Base-by-base conservation (phyloP, 176 grass and related monocot species). In the Ensete ventricosum region DNA sequence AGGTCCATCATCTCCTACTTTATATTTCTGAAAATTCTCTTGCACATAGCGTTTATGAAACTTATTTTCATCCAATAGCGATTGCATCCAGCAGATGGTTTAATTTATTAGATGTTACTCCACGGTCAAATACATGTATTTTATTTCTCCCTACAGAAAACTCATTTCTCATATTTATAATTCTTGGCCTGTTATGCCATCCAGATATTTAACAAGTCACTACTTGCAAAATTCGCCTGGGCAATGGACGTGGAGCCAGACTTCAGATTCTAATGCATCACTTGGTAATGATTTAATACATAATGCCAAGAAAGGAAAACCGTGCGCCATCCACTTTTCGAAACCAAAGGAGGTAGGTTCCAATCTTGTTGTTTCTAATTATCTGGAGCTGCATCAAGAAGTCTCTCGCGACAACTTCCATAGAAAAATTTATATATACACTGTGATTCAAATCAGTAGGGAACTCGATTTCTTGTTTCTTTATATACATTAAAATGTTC, bases 131-230 rank as follows among this genome's bases (percentile, higher is more conserved):
- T 43, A 43, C 34, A 43, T 43, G 5, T 43, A 11, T 57, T 57
- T 57, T 17, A 16, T 13, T 17, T 57, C 4, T 57, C 12, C 25
- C 65, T 1, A 27, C 14, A 64, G 1, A 2, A 1, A 5, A 24
- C 25, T 68, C 29, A 13, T 43, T 16, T 43, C 25, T 11, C 13
- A 17, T 8, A 62, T 76, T 16, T 51, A 17, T 52, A 64, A 52
- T 64, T 25, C 59, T 50, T 52, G 2, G n/a, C 17, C 23, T 76
- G 8, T 52, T 63, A 52, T 20, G 49, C 79, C 72, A 79, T 50
- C 76, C 82, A 99, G 95, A 99, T 99, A 82, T 98, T 99, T 76
- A 94, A 89, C 88, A 99, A 94, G 74, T 91, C 91, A 0, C 91
- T 99, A 54, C 25, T 94, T 16, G 95, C 88, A 2, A 99, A 99